These are phyloP conservation scores for Royoungia palumana DNA, from an alignment of 768 basidiomycete species.

Conservation along the genomic window DNA sequence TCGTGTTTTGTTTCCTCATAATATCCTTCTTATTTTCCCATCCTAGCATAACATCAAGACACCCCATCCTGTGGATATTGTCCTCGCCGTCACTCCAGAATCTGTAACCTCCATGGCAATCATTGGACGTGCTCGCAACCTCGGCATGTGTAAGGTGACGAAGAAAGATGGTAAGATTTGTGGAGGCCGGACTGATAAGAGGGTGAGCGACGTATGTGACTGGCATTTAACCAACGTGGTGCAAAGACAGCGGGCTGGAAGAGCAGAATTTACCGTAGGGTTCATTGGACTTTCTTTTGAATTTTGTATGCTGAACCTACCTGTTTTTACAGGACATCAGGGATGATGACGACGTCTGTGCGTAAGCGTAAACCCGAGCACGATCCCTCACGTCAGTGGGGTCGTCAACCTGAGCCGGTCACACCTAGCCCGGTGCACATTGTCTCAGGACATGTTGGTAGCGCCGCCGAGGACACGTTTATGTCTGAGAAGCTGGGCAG, in stretches of 20 bases:
- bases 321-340: constrained; percentile 66
- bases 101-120: constrained; percentile 76
- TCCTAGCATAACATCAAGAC: constrained; percentile 36
- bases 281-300: constrained; percentile 36
- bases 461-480: constrained; percentile 42
- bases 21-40: background rate
- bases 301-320: too few species aligned
- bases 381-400: constrained; percentile 74
- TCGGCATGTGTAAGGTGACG: constrained; percentile 77
- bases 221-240: constrained; percentile 87
- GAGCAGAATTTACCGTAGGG: constrained; percentile 87
- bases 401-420: constrained; percentile 54
- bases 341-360: constrained; percentile 52
- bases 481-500: constrained; percentile 72
- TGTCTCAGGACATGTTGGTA: constrained; percentile 71
- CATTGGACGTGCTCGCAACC: constrained; percentile 81
- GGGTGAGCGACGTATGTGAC: constrained; percentile 84
- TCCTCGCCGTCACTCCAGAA: constrained; percentile 85
- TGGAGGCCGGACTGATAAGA: constrained; percentile 88
- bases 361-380: constrained; percentile 53
- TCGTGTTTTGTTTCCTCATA: constrained; percentile 16
- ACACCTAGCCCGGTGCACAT: constrained; percentile 63
- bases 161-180: constrained; percentile 82
- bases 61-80: constrained; percentile 79
- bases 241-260: constrained; percentile 62